Evolutionary conservation across 148 eudicot genomes (phyloP).

Genomic region (Chenopodium album): DNA sequence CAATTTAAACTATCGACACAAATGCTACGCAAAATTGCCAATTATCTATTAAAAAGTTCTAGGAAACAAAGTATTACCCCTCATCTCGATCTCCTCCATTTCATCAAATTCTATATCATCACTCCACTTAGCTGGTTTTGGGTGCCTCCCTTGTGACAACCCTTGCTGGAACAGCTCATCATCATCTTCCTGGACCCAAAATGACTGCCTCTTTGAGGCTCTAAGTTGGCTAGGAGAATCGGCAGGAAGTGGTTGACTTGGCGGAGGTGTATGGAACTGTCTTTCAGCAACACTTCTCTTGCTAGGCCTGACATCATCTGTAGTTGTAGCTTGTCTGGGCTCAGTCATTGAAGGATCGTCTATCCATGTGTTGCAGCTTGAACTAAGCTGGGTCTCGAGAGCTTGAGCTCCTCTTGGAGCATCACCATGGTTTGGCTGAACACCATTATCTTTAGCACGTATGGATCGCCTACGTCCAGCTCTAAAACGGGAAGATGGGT

Average conservation of each 20-base stretch:
- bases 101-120: conserved; percentile 35
- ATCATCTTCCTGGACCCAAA: conserved; percentile 23
- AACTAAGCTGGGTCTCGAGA: conserved; percentile 20
- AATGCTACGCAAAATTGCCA: neutral
- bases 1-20: neutral
- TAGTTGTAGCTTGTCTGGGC: conserved; percentile 15
- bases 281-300: conserved; percentile 16
- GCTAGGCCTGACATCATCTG: conserved; percentile 13
- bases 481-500: conserved; percentile 13
- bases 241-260: conserved; percentile 13
- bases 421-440: conserved; percentile 20
- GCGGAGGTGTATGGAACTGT: conserved; percentile 10
- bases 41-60: conserved; percentile 2
- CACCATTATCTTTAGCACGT: conserved; percentile 16
- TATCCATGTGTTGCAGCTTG: conserved; percentile 19
- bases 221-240: conserved; percentile 24
- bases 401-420: conserved; percentile 12
- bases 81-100: conserved; percentile 38
- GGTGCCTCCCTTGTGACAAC: conserved; percentile 4
- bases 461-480: conserved; percentile 12
- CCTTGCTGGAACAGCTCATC: conserved; percentile 24
- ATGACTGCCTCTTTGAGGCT: conserved; percentile 10
- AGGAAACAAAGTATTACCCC: conserved; percentile 26
- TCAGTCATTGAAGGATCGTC: conserved; percentile 21
- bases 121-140: conserved; percentile 25